Conservation (phyloP, 257 asterid genomes). For the Solanum arcanum region DNA sequence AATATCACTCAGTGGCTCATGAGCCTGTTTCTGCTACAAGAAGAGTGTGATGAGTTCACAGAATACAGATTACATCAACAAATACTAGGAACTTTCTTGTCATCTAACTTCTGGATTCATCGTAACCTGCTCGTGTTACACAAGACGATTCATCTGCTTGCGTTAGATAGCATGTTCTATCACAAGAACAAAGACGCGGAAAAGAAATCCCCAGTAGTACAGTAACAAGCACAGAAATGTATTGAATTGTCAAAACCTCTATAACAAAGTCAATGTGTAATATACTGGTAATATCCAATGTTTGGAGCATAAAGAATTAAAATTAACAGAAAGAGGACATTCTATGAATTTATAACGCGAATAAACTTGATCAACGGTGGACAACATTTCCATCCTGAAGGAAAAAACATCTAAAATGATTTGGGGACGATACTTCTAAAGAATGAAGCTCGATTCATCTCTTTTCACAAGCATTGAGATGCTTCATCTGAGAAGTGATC, state of each 20-base stretch:
- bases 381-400: background rate
- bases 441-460: background rate
- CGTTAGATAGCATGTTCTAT: background rate
- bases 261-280: background rate
- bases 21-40: background rate
- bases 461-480: background rate
- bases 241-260: background rate
- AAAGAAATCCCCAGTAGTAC: background rate
- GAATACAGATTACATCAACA: background rate
- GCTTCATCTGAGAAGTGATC: constrained; percentile 55
- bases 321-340: background rate
- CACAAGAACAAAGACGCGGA: background rate
- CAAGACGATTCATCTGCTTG: background rate
- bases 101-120: background rate
- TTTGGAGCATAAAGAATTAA: background rate
- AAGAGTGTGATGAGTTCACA: background rate
- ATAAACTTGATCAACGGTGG: background rate
- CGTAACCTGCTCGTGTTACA: background rate
- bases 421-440: background rate
- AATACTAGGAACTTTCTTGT: background rate
- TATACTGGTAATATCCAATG: background rate
- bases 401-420: background rate
- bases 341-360: background rate
- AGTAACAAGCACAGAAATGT: background rate
- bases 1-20: background rate